phyloP scores from a whole-genome alignment of 1,139 yeast species.

The Hansenula lynferdii region DNA sequence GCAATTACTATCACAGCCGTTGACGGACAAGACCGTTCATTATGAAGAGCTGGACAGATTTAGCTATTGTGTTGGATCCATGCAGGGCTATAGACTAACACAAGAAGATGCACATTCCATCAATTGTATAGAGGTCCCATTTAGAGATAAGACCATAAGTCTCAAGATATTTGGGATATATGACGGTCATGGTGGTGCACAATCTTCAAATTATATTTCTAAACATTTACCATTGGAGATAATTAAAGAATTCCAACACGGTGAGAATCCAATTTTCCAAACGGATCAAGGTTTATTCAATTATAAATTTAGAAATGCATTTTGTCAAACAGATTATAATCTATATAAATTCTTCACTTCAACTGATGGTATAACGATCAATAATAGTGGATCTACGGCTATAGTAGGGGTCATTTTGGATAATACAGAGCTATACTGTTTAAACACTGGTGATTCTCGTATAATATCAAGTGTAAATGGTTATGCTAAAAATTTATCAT shows the following conservation, averaged over 20 bases:
- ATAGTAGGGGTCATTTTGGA: constrained; percentile 50
- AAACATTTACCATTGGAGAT: constrained; percentile 36
- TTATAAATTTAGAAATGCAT: constrained; percentile 42
- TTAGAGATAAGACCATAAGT: constrained; percentile 21
- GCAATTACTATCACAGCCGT: constrained; percentile 69
- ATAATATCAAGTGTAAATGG: constrained; percentile 51
- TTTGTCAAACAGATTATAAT: constrained; percentile 52
- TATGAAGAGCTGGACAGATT: constrained; percentile 38
- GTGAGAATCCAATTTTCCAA: constrained; percentile 16
- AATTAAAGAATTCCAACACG: constrained; percentile 26
- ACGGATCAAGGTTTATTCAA: constrained; percentile 36
- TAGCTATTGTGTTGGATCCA: constrained; percentile 63
- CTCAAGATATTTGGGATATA: constrained; percentile 67
- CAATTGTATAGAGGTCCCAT: too few relatives aligned
- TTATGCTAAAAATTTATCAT: constrained; percentile 56
- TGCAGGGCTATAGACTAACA: constrained; percentile 74
- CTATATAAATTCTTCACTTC: constrained; percentile 39
- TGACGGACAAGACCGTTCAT: constrained; percentile 60
- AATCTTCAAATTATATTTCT: constrained; percentile 52
- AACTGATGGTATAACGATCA: neutral
- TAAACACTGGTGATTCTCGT: constrained; percentile 75
- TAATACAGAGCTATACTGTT: constrained; percentile 42
- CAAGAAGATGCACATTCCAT: constrained; percentile 74
- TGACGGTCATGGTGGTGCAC: constrained; percentile 78
- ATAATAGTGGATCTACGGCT: constrained; percentile 63